These are phyloP conservation scores for Quillaja saponaria DNA, from an alignment of 306 rosid genomes.

Conservation along the genomic window DNA sequence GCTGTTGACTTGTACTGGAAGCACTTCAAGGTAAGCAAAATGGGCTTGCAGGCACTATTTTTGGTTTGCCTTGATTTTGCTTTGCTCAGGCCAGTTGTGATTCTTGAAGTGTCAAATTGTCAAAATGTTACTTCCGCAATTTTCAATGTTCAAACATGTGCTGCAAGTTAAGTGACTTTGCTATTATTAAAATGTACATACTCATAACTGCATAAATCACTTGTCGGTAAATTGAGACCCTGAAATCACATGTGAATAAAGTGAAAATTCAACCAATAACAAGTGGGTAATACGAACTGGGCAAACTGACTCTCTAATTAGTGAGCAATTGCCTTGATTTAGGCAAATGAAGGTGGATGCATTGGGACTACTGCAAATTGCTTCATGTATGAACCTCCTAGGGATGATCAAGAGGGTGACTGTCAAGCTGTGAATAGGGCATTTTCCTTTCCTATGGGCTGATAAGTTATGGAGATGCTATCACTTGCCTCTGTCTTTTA, in stretches of 20 bases:
- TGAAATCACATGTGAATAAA: too few relatives aligned
- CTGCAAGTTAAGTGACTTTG: background rate
- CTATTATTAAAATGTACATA: too few relatives aligned
- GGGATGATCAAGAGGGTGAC: slow-evolving; percentile 51
- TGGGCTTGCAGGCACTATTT: slow-evolving; percentile 51
- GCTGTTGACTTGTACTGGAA: slow-evolving; percentile 55
- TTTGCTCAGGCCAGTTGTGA: slow-evolving; percentile 45
- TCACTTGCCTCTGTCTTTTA: too few relatives aligned
- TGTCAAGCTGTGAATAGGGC: slow-evolving; percentile 50
- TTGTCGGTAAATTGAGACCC: too few relatives aligned
- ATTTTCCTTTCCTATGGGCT: slow-evolving; percentile 44
- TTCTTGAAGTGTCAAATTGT: background rate
- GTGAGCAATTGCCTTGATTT: too few relatives aligned
- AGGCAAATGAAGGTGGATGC: slow-evolving; percentile 54
- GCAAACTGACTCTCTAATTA: too few relatives aligned
- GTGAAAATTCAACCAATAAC: too few relatives aligned
- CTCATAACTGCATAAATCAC: too few relatives aligned
- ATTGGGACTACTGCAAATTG: slow-evolving; percentile 41
- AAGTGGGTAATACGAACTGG: too few relatives aligned
- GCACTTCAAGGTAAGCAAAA: slow-evolving; percentile 59
- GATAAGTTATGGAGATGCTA: slow-evolving; percentile 40
- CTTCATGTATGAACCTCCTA: slow-evolving; percentile 61
- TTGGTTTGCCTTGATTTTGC: too few relatives aligned
- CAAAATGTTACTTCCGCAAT: slow-evolving; percentile 1
- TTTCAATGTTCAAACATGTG: background rate